Conservation (phyloP, 495 filamentous ascomycete genomes). For the Hypoxylon rickii region DNA sequence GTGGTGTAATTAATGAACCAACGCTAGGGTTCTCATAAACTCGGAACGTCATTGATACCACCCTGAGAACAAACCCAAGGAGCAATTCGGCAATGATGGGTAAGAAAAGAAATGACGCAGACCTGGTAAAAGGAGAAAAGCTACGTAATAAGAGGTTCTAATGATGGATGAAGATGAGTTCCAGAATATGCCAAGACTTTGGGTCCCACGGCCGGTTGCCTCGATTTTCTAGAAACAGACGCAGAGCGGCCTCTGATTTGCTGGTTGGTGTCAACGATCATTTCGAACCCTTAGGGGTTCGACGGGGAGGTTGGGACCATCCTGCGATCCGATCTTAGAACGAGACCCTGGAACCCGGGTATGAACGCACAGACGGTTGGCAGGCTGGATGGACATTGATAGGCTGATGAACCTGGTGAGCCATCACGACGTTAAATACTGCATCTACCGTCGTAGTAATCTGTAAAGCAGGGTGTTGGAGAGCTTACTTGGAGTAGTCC, state of each 20-base stretch:
- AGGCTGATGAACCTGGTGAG: slow-evolving; percentile 17
- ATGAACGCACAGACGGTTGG: slow-evolving; percentile 22
- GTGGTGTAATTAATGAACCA: slow-evolving; percentile 22
- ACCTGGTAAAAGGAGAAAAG: slow-evolving; percentile 33
- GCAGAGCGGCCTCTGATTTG: slow-evolving; percentile 27
- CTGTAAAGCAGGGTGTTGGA: neutral
- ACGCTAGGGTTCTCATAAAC: neutral
- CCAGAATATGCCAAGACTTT: slow-evolving; percentile 37
- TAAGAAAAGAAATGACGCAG: slow-evolving; percentile 34
- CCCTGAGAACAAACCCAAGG: slow-evolving; percentile 10
- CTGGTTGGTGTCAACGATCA: slow-evolving; percentile 26
- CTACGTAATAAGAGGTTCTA: slow-evolving; percentile 27
- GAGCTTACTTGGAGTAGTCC: too few relatives aligned
- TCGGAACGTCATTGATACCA: slow-evolving; percentile 33
- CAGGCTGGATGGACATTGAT: slow-evolving; percentile 26
- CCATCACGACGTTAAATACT: neutral
- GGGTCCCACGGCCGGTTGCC: slow-evolving; percentile 29
- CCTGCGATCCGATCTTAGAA: slow-evolving; percentile 31
- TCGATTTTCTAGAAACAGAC: slow-evolving; percentile 35
- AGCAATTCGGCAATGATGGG: slow-evolving; percentile 19
- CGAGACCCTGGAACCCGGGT: slow-evolving; percentile 26
- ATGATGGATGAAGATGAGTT: slow-evolving; percentile 29
- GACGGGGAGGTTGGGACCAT: slow-evolving; percentile 27
- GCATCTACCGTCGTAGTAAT: neutral
- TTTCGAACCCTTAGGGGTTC: slow-evolving; percentile 34